Evolutionary conservation across 73 alveolate species (phyloP), one percentile per base, ranked within the genome.

Genomic region (Paramecium tetraurelia): DNA sequence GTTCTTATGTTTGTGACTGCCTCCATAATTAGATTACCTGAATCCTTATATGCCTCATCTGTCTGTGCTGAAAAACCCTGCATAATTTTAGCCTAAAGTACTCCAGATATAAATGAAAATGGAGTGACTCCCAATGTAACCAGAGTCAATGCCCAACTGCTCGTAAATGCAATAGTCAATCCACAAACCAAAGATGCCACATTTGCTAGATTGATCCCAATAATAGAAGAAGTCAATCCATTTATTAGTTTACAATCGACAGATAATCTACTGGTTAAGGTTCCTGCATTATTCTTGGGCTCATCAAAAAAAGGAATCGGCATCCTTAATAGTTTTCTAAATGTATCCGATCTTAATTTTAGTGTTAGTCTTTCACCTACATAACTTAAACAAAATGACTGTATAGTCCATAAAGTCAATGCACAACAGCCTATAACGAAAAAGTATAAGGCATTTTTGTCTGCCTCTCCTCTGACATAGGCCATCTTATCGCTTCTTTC

Each of bases 1-100:
- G 99, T 98, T 89, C 97, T 93, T 72, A 95, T 95, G 86, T 98
- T 98, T n/a, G 96, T 86, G 5, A 98, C 97, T 10, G 97, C 87
- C 76, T 98, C 99, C 90, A 98, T 93, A 27, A 97, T 98, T 5
- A 95, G 70, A 40, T 94, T 92, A 92, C 96, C 94, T 21, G 99
- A 98, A 44, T 93, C 97, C 68, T 96, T 94, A 76, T 96, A 94
- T 11, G 98, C 97, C 29, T 90, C 95, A 69, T 92, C 98, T 63
- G 92, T 92, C 8, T 57, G 16, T 35, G 76, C 94, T 20, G 95
- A 35, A 77, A 93, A 84, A 5, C 97, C 98, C 41, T 80, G 41
- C 85, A 95, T 84, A 24, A 93, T 57, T 75, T 95, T 94, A 31
- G 96, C 94, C 41, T 95, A 44, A 11, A 96, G 44, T 31, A 58